These are phyloP conservation scores for Boletus rubroflammeus DNA, from an alignment of 768 basidiomycete species.

Conservation along the genomic window DNA sequence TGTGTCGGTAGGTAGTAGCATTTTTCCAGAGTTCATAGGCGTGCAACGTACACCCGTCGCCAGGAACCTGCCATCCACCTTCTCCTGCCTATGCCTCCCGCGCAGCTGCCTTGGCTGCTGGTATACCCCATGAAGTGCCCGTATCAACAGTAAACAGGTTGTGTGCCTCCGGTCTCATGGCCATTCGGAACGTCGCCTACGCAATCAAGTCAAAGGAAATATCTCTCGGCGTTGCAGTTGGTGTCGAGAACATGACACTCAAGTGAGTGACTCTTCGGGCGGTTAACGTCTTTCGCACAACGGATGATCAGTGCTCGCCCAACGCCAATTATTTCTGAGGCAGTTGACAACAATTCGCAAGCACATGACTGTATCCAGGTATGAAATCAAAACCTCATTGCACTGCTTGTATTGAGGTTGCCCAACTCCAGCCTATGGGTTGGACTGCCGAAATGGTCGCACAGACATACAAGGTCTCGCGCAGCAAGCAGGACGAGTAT, in stretches of 20 bases:
- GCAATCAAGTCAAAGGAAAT: conserved; percentile 81
- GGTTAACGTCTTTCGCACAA: background rate
- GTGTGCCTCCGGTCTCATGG: conserved; percentile 92
- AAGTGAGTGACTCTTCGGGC: conserved; percentile 45
- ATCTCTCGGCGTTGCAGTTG: conserved; percentile 81
- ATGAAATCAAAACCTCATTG: background rate
- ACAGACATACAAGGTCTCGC: conserved; percentile 69
- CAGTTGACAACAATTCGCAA: conserved; percentile 54
- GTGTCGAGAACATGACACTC: conserved; percentile 78
- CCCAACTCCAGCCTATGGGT: conserved; percentile 70
- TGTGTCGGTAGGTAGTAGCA: conserved; percentile 66
- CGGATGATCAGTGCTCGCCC: conserved; percentile 56
- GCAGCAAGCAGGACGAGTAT: conserved; percentile 84
- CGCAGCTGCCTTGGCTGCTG: conserved; percentile 83
- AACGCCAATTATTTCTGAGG: conserved; percentile 60
- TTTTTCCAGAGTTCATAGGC: background rate
- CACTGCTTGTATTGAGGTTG: background rate
- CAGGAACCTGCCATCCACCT: conserved; percentile 81
- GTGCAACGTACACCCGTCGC: background rate
- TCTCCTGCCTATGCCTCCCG: conserved; percentile 81
- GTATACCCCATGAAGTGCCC: conserved; percentile 83
- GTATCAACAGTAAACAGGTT: conserved; percentile 89
- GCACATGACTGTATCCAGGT: conserved; percentile 77
- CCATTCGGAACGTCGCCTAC: conserved; percentile 88
- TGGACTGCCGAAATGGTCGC: conserved; percentile 95